These are phyloP conservation scores for Talaromyces ruber DNA, from an alignment of 495 filamentous ascomycete genomes.

Conservation along the genomic window DNA sequence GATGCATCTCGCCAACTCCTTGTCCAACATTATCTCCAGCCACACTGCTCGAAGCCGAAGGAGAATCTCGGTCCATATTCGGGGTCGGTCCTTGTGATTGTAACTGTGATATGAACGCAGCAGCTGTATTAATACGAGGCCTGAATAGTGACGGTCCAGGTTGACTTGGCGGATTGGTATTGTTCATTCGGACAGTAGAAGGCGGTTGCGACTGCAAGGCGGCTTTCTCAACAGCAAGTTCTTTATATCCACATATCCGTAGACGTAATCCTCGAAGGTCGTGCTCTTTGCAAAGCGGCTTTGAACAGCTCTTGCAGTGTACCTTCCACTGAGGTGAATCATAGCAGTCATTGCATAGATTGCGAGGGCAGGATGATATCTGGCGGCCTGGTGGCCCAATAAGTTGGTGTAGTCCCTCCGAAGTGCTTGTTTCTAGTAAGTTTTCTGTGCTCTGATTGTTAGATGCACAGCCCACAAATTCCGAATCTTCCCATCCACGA, in stretches of 20 bases:
- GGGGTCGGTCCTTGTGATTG: neutral
- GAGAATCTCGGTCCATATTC: conserved; percentile 1
- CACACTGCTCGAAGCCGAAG: conserved; percentile 32
- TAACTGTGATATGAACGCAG: neutral
- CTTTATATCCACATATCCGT: conserved; percentile 50
- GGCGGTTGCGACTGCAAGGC: conserved; percentile 22
- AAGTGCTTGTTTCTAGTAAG: conserved; percentile 34
- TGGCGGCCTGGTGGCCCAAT: conserved; percentile 37
- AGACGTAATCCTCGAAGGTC: conserved; percentile 52
- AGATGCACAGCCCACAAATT: conserved; percentile 36
- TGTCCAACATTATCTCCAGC: conserved; percentile 28
- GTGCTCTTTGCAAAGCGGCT: conserved; percentile 52
- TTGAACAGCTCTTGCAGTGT: conserved; percentile 47
- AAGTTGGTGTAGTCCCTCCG: conserved; percentile 44
- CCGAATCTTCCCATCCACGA: conserved; percentile 47
- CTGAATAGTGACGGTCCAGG: neutral
- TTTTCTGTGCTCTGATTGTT: conserved; percentile 37
- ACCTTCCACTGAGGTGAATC: conserved; percentile 51
- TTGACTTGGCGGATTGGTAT: neutral
- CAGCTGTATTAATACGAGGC: neutral
- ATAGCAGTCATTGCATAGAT: conserved; percentile 51
- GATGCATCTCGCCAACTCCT: conserved; percentile 14
- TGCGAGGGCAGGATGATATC: conserved; percentile 45
- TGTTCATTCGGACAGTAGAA: neutral
- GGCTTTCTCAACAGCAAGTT: conserved; percentile 45